phyloP scores from a whole-genome alignment of 768 basidiomycete species.

The Lentinula detonsa region DNA sequence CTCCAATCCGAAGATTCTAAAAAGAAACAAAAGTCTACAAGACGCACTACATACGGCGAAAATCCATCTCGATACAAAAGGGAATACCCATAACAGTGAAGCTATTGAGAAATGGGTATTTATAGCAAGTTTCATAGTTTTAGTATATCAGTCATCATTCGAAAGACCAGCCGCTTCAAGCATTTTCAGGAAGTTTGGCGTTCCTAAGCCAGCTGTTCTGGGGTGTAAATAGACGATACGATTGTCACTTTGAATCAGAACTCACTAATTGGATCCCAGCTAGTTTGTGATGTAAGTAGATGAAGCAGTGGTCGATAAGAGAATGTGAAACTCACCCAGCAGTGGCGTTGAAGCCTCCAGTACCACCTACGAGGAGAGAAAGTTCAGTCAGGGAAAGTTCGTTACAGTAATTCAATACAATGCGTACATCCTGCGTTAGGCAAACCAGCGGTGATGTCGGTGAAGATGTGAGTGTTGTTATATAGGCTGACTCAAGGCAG shows the following conservation, averaged over 20 bases:
- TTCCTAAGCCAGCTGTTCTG: constrained; percentile 2
- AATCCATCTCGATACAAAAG: too few species aligned
- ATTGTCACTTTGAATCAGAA: background rate
- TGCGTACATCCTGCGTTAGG: constrained; percentile 1
- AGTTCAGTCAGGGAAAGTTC: background rate
- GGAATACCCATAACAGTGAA: too few species aligned
- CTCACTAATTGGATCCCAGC: constrained; percentile 1
- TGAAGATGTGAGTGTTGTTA: constrained; percentile 5
- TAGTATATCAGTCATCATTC: background rate
- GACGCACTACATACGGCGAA: too few species aligned
- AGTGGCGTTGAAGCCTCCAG: constrained; percentile 1
- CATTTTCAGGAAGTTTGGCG: constrained; percentile 1
- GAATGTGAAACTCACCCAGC: background rate
- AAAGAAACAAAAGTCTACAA: too few species aligned
- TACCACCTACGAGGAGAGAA: background rate
- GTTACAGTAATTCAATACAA: background rate
- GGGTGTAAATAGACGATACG: background rate
- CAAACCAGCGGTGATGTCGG: constrained; percentile 6
- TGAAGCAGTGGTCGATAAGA: background rate
- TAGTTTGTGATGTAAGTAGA: background rate
- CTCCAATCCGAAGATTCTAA: too few species aligned
- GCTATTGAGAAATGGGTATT: too few species aligned
- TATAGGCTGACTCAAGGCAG: background rate
- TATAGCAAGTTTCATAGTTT: too few species aligned
- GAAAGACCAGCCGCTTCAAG: background rate